Conservation (phyloP, 2,329 filamentous ascomycete species). For the Myotisia sp. region DNA sequence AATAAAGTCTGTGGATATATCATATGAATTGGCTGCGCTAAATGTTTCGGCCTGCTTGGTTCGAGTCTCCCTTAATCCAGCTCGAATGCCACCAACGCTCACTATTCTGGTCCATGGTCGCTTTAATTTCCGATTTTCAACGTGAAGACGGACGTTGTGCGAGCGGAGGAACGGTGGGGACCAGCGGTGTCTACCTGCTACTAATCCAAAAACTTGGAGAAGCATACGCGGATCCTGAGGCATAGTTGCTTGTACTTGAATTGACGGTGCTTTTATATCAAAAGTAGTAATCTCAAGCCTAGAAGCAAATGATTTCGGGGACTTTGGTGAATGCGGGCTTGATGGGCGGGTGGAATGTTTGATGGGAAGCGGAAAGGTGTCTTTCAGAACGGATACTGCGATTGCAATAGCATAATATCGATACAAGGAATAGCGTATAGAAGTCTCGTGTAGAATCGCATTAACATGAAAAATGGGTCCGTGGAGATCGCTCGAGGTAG, state of each 20-base stretch:
- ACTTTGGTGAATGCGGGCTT: not conserved
- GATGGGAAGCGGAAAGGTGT: conserved; percentile 42
- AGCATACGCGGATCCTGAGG: conserved; percentile 82
- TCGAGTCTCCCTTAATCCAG: conserved; percentile 66
- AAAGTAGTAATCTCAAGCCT: conserved; percentile 57
- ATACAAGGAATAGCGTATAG: conserved; percentile 82
- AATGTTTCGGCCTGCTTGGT: conserved; percentile 50
- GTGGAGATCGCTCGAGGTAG: conserved; percentile 70
- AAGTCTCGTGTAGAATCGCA: conserved; percentile 61
- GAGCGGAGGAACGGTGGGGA: conserved; percentile 66
- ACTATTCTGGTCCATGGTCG: conserved; percentile 74
- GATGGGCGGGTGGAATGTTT: conserved; percentile 1
- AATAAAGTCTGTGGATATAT: conserved; percentile 72
- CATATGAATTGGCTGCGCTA: conserved; percentile 65
- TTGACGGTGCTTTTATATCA: conserved; percentile 64
- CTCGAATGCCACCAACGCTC: conserved; percentile 63
- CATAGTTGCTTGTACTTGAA: conserved; percentile 81
- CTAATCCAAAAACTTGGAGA: conserved; percentile 71
- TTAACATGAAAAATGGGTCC: conserved; percentile 81
- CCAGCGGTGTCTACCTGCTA: conserved; percentile 76
- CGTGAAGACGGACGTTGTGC: conserved; percentile 70
- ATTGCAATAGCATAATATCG: conserved; percentile 82
- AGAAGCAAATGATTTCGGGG: conserved; percentile 12
- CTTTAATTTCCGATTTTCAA: conserved; percentile 69
- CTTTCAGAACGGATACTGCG: conserved; percentile 58